Conservation (phyloP, 1,139 yeast genomes). For the Debaryomyces udenii region DNA sequence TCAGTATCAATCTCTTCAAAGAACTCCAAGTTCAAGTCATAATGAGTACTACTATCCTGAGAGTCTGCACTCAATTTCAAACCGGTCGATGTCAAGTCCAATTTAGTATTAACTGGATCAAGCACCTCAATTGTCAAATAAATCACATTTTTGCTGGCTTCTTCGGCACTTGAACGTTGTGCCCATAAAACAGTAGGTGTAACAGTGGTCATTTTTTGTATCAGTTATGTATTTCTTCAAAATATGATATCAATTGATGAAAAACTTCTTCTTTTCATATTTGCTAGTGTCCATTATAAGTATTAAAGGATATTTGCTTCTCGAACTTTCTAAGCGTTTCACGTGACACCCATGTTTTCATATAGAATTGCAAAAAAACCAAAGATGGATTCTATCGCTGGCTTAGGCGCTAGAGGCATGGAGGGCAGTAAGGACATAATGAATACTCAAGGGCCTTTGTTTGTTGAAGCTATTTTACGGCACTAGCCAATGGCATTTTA, state of each 20-base stretch:
- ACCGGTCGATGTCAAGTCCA: conserved; percentile 61
- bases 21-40: conserved; percentile 68
- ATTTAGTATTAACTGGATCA: conserved; percentile 66
- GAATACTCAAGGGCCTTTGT: too few species aligned
- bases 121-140: conserved; percentile 74
- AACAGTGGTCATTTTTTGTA: conserved; percentile 12
- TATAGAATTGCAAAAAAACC: too few species aligned
- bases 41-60: conserved; percentile 49
- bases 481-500: too few species aligned
- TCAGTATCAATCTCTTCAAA: conserved; percentile 72
- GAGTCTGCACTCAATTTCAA: conserved; percentile 64
- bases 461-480: too few species aligned
- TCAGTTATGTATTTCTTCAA: not conserved
- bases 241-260: conserved; percentile 4
- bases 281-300: not conserved
- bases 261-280: conserved; percentile 1
- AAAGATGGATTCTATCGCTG: too few species aligned
- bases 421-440: too few species aligned
- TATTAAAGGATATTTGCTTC: conserved; percentile 1
- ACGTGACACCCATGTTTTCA: not conserved
- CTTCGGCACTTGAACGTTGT: conserved; percentile 81
- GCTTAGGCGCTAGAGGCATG: too few species aligned
- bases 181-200: conserved; percentile 78
- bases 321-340: not conserved
- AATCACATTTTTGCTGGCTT: conserved; percentile 71